Conservation (phyloP, 2,329 filamentous ascomycete species). For the Fusarium clavum region DNA sequence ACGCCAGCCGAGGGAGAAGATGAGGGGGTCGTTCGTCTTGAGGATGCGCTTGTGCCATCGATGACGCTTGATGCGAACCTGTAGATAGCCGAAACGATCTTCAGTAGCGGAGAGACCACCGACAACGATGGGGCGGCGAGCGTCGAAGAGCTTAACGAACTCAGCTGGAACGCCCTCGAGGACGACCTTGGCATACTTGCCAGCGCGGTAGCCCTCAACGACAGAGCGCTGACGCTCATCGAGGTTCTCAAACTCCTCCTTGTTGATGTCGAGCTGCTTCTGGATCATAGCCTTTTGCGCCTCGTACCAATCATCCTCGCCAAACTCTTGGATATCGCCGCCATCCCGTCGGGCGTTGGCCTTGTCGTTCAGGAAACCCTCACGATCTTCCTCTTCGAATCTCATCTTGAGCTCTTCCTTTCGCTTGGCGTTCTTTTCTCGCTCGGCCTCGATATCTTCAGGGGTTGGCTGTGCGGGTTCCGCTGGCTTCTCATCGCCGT, state of each 20-base stretch:
- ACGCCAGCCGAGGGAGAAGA: constrained; percentile 96
- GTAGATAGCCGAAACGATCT: constrained; percentile 94
- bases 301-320: constrained; percentile 99
- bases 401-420: constrained; percentile 95
- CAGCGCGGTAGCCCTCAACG: constrained; percentile 91
- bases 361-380: constrained; percentile 93
- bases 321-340: constrained; percentile 81
- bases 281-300: constrained; percentile 93
- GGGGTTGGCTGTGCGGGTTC: constrained; percentile 51
- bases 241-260: constrained; percentile 87
- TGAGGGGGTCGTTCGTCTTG: constrained; percentile 96
- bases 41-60: constrained; percentile 99
- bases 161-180: constrained; percentile 91
- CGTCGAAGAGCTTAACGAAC: constrained; percentile 85
- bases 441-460: constrained; percentile 82
- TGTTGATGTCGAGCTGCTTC: constrained; percentile 97
- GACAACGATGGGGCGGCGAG: constrained; percentile 84
- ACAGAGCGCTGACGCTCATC: constrained; percentile 85
- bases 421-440: constrained; percentile 87
- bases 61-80: constrained; percentile 96
- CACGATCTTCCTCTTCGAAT: constrained; percentile 98
- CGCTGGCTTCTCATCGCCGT: constrained; percentile 70
- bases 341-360: constrained; percentile 78
- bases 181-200: constrained; percentile 92
- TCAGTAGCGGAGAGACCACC: constrained; percentile 94